Percentiles rank a stretch among this genome's conserved stretches.
Conservation (phyloP, 805 yeast genomes). For the Kuraishia borneana region DNA sequence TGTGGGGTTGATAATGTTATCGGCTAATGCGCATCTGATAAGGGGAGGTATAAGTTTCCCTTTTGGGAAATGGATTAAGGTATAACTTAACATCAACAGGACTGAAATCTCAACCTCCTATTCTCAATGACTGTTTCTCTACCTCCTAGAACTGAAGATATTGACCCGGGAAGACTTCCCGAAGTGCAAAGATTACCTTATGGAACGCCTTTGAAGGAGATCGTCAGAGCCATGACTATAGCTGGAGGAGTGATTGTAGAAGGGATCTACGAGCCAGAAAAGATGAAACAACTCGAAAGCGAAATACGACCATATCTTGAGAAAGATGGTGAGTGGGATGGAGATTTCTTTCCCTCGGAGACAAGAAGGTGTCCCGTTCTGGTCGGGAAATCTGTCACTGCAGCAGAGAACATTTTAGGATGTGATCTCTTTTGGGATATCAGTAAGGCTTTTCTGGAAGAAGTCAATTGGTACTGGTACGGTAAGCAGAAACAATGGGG, state of each 20-base stretch:
- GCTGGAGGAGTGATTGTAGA: constrained; percentile 2
- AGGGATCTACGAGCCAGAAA: constrained; percentile 1
- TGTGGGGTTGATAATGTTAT: not conserved
- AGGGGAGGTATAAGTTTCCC: not conserved
- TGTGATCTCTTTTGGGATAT: constrained; percentile 2
- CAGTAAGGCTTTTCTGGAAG: constrained; percentile 4
- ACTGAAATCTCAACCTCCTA: too few relatives aligned
- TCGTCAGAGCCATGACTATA: constrained; percentile 1
- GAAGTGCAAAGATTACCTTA: not conserved
- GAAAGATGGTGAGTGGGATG: constrained; percentile 12
- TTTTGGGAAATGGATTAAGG: too few relatives aligned
- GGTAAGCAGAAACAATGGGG: constrained; percentile 8
- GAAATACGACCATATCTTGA: constrained; percentile 11
- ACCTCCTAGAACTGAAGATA: constrained; percentile 2
- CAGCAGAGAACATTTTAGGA: constrained; percentile 2
- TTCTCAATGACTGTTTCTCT: constrained; percentile 1
- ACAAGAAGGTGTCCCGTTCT: constrained; percentile 10
- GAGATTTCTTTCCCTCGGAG: constrained; percentile 13
- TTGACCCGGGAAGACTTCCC: constrained; percentile 1
- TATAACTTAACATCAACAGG: too few relatives aligned
- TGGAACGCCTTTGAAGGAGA: constrained; percentile 1
- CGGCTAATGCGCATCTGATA: not conserved
- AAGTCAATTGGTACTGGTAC: constrained; percentile 3
- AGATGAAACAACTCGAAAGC: constrained; percentile 1
- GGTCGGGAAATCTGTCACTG: constrained; percentile 8